Conservation (phyloP, 352 stramenopile species). For the Pythium pyrilobum region DNA sequence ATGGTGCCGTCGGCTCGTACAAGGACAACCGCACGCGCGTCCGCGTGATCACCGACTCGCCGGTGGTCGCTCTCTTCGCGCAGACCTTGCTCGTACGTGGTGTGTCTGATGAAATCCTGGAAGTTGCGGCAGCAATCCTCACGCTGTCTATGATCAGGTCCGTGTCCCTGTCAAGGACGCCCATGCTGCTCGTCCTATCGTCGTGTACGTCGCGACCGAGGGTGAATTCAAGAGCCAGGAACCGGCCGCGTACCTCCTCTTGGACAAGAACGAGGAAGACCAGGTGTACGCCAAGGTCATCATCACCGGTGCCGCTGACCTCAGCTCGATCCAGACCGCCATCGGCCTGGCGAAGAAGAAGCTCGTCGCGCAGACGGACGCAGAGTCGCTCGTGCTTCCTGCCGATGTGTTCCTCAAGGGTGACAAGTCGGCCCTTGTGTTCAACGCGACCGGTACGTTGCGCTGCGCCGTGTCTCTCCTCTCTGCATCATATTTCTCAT, state of each 20-base stretch:
- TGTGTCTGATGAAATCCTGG: too few relatives aligned
- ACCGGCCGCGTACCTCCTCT: constrained; percentile 47
- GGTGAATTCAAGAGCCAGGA: constrained; percentile 59
- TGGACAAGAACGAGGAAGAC: constrained; percentile 65
- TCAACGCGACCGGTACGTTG: constrained; percentile 48
- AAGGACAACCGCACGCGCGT: constrained; percentile 70
- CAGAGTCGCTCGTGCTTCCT: constrained; percentile 48
- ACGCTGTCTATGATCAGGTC: constrained; percentile 26
- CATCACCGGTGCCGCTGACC: constrained; percentile 47
- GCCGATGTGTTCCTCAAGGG: constrained; percentile 54
- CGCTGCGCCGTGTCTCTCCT: background rate
- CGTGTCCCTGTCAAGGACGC: constrained; percentile 58
- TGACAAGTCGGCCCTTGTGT: constrained; percentile 64
- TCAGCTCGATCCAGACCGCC: constrained; percentile 47
- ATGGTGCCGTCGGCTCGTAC: constrained; percentile 72
- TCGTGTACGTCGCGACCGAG: constrained; percentile 62
- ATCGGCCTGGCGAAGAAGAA: constrained; percentile 72
- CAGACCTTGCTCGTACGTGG: constrained; percentile 66
- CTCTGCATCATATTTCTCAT: background rate
- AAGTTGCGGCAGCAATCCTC: too few relatives aligned
- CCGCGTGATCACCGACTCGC: constrained; percentile 75
- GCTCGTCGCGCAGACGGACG: constrained; percentile 46
- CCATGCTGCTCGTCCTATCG: constrained; percentile 67
- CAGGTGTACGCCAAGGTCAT: constrained; percentile 67
- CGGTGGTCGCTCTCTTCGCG: constrained; percentile 60